A percentile compares a stretch with the other conserved stretches of the same genome.
phyloP scores from a whole-genome alignment of 2,329 filamentous ascomycete genomes.

The Alternaria metachromatica region DNA sequence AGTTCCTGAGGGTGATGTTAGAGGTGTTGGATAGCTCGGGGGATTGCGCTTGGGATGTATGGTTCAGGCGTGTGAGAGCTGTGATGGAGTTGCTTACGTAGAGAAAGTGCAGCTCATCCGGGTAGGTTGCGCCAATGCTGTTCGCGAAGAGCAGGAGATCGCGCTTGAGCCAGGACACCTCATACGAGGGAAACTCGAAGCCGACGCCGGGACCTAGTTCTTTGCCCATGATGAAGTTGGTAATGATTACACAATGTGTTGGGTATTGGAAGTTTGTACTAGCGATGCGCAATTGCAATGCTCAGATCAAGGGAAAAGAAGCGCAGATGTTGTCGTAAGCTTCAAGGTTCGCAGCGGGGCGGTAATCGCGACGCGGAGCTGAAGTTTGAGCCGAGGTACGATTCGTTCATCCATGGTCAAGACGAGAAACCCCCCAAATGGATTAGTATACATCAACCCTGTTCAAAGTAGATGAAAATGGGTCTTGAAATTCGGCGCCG shows the following conservation, averaged over 20 bases:
- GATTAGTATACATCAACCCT: background rate
- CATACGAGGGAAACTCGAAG: slow-evolving; percentile 77
- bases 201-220: slow-evolving; percentile 63
- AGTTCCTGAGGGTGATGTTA: slow-evolving; percentile 68
- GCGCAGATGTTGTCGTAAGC: slow-evolving; percentile 10
- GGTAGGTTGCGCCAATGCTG: slow-evolving; percentile 78
- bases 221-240: slow-evolving; percentile 36
- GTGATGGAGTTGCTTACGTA: slow-evolving; percentile 66
- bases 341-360: slow-evolving; percentile 32
- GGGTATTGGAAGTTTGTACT: background rate
- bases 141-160: slow-evolving; percentile 89
- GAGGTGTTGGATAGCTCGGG: background rate
- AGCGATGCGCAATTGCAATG: background rate
- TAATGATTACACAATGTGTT: background rate
- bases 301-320: background rate
- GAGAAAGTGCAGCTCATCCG: slow-evolving; percentile 91
- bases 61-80: background rate
- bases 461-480: background rate
- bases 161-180: slow-evolving; percentile 85
- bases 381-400: slow-evolving; percentile 42
- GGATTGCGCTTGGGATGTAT: background rate
- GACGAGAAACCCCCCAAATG: slow-evolving; percentile 11
- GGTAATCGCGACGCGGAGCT: slow-evolving; percentile 35
- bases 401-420: slow-evolving; percentile 26
- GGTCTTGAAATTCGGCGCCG: background rate